Evolutionary conservation across 2,329 filamentous ascomycete species (phyloP).

Genomic region (Penicillium sp.): DNA sequence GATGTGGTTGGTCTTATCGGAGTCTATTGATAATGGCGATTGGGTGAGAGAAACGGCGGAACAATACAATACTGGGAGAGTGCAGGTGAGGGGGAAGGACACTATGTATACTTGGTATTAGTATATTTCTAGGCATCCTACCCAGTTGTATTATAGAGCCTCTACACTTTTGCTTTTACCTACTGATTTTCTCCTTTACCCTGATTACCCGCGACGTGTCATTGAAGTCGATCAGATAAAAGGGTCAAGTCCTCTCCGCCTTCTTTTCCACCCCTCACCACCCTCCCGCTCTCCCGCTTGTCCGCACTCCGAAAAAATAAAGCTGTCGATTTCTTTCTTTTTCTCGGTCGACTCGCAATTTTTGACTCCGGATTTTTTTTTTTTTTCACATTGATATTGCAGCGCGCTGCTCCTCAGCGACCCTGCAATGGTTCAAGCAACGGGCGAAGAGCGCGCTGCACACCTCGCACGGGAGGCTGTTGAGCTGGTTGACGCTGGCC

Average conservation of each 20-base stretch:
- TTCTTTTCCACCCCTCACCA: conserved; percentile 1
- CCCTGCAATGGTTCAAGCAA: conserved; percentile 44
- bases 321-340: not conserved
- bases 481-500: conserved; percentile 46
- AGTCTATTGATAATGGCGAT: conserved; percentile 22
- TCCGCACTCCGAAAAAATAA: conserved; percentile 12
- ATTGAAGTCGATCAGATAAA: conserved; percentile 13
- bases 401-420: conserved; percentile 18
- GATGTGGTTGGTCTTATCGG: conserved; percentile 34
- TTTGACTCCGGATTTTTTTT: not conserved
- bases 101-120: not conserved
- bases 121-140: not conserved
- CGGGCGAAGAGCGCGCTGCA: conserved; percentile 47
- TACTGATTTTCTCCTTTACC: not conserved
- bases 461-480: conserved; percentile 49
- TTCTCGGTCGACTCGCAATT: not conserved
- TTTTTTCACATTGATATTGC: not conserved
- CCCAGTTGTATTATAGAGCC: not conserved
- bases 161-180: not conserved
- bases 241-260: conserved; percentile 10
- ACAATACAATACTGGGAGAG: not conserved
- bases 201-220: conserved; percentile 13
- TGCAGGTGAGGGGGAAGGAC: not conserved
- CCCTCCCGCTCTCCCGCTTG: conserved; percentile 15
- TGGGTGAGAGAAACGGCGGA: conserved; percentile 1